A percentile compares a stretch with the other conserved stretches of the same genome.
Evolutionary conservation across 768 basidiomycete genomes (phyloP).

Genomic region (Dacryopinax spathularia): DNA sequence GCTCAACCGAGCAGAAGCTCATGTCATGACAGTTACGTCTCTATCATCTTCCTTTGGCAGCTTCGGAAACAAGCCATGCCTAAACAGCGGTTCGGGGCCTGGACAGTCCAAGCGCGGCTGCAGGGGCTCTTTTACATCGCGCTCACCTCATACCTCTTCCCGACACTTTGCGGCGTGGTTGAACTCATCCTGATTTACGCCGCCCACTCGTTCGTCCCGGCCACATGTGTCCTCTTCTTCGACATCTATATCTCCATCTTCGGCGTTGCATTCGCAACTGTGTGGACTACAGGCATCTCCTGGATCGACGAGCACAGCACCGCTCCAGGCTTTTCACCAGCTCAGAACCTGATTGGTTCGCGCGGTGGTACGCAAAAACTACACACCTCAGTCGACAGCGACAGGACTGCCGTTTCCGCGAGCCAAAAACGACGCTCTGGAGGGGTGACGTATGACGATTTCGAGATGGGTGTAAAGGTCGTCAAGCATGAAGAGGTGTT

Average conservation of each 20-base stretch:
- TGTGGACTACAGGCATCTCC: conserved; percentile 21
- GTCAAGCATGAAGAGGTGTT: neutral
- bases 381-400: neutral
- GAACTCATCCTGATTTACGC: conserved; percentile 21
- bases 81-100: conserved; percentile 6
- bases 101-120: conserved; percentile 17
- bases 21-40: conserved; percentile 12
- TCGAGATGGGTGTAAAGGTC: neutral
- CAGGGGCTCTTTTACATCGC: conserved; percentile 27
- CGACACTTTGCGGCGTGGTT: conserved; percentile 24
- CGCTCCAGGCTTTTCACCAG: neutral
- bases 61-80: conserved; percentile 5
- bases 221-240: conserved; percentile 5
- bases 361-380: neutral
- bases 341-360: neutral
- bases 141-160: conserved; percentile 28
- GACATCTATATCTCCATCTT: conserved; percentile 26
- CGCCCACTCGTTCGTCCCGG: neutral
- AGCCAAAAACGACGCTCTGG: neutral
- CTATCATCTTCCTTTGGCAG: conserved; percentile 21
- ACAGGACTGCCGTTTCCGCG: neutral
- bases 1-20: neutral
- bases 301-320: conserved; percentile 2
- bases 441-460: neutral
- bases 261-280: conserved; percentile 27